Base-by-base conservation (phyloP, 2,329 filamentous ascomycete species). In the Beauveria pseudobassiana region DNA sequence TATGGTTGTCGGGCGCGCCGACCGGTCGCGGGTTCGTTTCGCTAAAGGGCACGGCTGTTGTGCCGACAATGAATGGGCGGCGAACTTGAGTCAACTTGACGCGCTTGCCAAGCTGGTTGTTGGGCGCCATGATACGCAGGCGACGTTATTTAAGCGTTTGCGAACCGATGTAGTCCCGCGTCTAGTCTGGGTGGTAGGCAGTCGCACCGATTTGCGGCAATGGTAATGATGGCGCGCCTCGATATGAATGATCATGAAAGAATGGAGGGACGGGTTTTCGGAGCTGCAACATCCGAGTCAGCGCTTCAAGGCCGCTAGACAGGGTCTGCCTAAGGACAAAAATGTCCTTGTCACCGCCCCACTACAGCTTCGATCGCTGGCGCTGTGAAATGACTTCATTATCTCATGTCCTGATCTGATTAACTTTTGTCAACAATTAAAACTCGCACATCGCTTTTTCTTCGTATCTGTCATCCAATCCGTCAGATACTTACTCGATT, bases 1-100 rank as follows among this genome's bases (percentile, higher is more conserved):
- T 98, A 79, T 99, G 95, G 75, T 96, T 93, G 64, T 90, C 83
- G 26, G 93, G 91, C 4, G 91, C 85, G 71, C 87, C 83, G 24
- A 86, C 78, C 2, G 91, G 90, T 70, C 90, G 88, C 60, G 91
- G 90, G 70, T 91, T 90, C 67, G 88, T 85, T 57, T 91, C 88
- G 73, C 90, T 88, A 76, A 92, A 92, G 48, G 87, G 88, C 52
- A 84, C 81, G 22, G 93, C 91, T 64, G 95, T 90, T 64, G 87
- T 91, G 72, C 90, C 90, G 74, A 90, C 90, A 66, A 93, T 77
- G 71, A 88, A 88, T 34, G 85, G 85, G 14, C 85, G 82, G 67
- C 77, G 82, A 64, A 88, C 78, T 77, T 91, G 82, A 56, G 82
- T 80, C 69, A 85, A 82, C 71, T 88, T 88, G 67, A 86, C 81